Evolutionary conservation across 306 rosid species (phyloP).

Genomic region (Prunus armeniaca): DNA sequence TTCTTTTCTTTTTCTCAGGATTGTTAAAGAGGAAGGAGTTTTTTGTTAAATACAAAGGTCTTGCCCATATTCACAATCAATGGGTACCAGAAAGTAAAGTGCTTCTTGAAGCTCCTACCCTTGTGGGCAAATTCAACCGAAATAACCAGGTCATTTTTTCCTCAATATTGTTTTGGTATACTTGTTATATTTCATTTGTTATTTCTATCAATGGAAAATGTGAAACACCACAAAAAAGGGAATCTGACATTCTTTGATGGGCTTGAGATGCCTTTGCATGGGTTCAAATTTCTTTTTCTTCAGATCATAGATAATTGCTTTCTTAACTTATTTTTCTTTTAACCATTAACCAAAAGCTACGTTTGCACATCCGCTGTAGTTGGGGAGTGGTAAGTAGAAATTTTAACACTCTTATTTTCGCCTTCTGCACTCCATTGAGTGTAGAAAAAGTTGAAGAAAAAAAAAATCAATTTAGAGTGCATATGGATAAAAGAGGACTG

Average conservation of each 20-base stretch:
- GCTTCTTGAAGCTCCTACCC: conserved; percentile 52
- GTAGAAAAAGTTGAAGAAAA: no score
- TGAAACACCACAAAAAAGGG: background rate
- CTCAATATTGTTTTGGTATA: background rate
- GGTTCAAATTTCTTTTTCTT: background rate
- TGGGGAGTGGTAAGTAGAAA: background rate
- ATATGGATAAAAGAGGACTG: no score
- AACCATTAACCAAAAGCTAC: background rate
- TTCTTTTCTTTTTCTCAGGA: conserved; percentile 25
- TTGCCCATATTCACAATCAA: conserved; percentile 61
- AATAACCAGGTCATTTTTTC: conserved; percentile 46
- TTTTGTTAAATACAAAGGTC: conserved; percentile 63
- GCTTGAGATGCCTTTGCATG: conserved; percentile 6
- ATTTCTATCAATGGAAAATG: background rate
- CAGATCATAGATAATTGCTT: background rate
- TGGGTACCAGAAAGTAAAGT: conserved; percentile 55
- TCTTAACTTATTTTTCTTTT: background rate
- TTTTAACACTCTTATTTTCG: no score
- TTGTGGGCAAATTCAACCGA: conserved; percentile 41
- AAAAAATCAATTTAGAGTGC: no score
- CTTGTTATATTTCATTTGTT: background rate
- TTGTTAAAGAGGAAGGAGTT: conserved; percentile 39
- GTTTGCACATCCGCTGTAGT: background rate
- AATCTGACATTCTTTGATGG: background rate
- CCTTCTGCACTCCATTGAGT: no score